Evolutionary conservation across 2,329 filamentous ascomycete species (phyloP).

Genomic region (Metarhizium brunneum): DNA sequence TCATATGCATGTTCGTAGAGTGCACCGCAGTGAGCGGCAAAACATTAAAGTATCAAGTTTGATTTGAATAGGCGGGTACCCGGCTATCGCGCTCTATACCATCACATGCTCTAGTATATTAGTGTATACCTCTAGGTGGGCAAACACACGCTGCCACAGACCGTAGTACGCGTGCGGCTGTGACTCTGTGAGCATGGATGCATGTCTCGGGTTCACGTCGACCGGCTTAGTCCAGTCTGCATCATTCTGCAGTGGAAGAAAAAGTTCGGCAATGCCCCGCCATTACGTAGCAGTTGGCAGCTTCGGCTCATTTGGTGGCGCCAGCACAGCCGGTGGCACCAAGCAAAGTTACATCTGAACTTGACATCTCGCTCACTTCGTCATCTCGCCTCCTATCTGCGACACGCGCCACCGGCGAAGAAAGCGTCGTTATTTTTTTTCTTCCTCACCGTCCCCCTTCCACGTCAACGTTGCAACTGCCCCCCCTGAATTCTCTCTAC

Average conservation of each 20-base stretch:
- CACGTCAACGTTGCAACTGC: neutral
- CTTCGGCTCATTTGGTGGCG: no score
- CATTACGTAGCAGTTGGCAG: constrained; percentile 22
- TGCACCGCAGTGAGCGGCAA: no score
- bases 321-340: neutral
- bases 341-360: neutral
- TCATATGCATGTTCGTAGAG: no score
- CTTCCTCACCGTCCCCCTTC: neutral
- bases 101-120: no score
- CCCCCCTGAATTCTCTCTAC: neutral
- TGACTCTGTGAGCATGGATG: no score
- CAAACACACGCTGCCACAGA: no score
- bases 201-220: no score
- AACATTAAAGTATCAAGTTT: no score
- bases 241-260: neutral
- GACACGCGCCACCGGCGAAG: neutral
- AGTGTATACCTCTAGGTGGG: no score
- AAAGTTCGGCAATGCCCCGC: constrained; percentile 20
- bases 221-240: neutral
- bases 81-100: no score
- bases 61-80: no score
- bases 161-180: no score
- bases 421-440: neutral
- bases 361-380: neutral
- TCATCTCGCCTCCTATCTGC: neutral